Conservation (phyloP, 2,329 filamentous ascomycete species). For the Fusarium brevicatenulatum region DNA sequence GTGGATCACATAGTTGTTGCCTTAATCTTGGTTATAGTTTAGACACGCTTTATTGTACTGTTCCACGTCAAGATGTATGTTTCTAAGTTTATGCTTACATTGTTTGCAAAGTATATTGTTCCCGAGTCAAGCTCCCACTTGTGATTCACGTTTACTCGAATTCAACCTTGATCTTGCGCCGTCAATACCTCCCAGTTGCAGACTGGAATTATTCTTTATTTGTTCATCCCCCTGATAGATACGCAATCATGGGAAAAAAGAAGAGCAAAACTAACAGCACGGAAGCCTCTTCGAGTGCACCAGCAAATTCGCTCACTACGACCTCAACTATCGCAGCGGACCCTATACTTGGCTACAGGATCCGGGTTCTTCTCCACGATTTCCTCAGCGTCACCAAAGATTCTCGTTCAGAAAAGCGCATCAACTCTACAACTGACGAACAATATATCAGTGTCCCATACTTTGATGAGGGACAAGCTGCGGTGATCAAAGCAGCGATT, state of each 20-base stretch:
- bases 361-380: conserved; percentile 8
- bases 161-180: not conserved
- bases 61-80: not conserved
- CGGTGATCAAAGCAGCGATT: not conserved
- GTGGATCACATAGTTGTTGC: not conserved
- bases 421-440: conserved; percentile 1
- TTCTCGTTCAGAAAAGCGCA: not conserved
- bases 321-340: not conserved
- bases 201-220: too few species aligned
- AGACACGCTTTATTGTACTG: not conserved
- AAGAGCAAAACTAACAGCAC: not conserved
- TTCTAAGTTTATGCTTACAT: not conserved
- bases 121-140: too few species aligned
- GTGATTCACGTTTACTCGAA: not conserved
- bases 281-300: not conserved
- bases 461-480: not conserved
- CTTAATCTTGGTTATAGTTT: not conserved
- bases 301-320: not conserved
- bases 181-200: not conserved
- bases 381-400: not conserved
- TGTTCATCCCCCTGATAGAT: not conserved
- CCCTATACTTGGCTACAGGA: conserved; percentile 1
- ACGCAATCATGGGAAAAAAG: not conserved
- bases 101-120: not conserved
- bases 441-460: conserved; percentile 1